Conservation (phyloP, 108 stramenopile genomes). For the Nannochloropsis salina region DNA sequence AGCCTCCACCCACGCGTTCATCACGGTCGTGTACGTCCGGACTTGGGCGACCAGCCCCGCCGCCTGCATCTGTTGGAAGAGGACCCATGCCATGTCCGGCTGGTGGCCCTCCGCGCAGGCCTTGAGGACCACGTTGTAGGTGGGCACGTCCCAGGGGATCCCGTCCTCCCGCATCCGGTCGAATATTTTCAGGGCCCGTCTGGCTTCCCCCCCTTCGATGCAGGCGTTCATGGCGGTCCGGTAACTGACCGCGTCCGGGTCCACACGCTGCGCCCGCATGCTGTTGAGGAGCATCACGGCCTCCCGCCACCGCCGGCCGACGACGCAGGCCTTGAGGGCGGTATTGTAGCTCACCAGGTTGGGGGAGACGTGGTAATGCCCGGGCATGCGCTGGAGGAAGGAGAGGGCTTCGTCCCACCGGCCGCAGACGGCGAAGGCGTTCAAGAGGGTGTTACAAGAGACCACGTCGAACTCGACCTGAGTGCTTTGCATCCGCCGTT, state of each 20-base stretch:
- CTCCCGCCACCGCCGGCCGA: conserved; percentile 23
- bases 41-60: background rate
- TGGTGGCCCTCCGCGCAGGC: conserved; percentile 30
- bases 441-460: background rate
- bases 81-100: conserved; percentile 24
- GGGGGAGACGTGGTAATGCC: background rate
- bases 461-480: background rate
- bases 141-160: conserved; percentile 27
- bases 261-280: conserved; percentile 23
- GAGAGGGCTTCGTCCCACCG: background rate
- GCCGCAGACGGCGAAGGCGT: conserved; percentile 3
- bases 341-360: background rate
- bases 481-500: background rate
- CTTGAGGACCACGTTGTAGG: conserved; percentile 40
- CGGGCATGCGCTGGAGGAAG: background rate
- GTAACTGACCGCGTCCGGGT: conserved; percentile 29
- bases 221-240: conserved; percentile 38
- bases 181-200: conserved; percentile 31
- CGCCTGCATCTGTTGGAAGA: conserved; percentile 29
- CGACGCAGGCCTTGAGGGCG: background rate
- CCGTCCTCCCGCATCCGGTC: conserved; percentile 38
- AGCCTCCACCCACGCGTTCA: background rate
- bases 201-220: conserved; percentile 26
- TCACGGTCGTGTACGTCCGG: background rate
- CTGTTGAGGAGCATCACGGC: conserved; percentile 22